phyloP scores from a whole-genome alignment of 1,139 yeast genomes.

The Candida sanyaensis region DNA sequence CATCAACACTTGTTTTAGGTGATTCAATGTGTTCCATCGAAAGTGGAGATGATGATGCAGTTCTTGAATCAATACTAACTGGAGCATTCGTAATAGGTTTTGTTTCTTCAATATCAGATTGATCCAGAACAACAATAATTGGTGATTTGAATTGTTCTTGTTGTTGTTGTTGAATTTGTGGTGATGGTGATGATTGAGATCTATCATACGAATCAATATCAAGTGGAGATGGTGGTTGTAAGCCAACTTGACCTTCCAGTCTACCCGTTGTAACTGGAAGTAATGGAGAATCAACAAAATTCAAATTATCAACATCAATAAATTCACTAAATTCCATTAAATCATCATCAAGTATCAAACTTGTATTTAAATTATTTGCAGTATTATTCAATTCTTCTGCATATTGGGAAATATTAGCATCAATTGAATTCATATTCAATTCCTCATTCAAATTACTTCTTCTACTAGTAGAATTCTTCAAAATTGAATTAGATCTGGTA shows the following conservation, averaged over 20 bases:
- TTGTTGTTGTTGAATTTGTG: background rate
- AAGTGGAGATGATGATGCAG: conserved; percentile 16
- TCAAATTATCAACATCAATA: conserved; percentile 57
- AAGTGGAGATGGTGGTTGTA: conserved; percentile 3
- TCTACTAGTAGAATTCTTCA: conserved; percentile 35
- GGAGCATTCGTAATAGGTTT: conserved; percentile 9
- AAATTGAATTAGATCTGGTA: conserved; percentile 48
- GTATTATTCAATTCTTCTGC: background rate
- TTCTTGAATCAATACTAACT: conserved; percentile 14
- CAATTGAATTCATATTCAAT: conserved; percentile 15
- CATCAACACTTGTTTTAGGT: conserved; percentile 16
- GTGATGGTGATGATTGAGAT: background rate
- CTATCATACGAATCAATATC: background rate
- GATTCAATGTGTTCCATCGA: conserved; percentile 10
- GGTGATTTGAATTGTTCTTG: background rate
- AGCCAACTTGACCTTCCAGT: background rate
- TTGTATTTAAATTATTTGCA: conserved; percentile 5
- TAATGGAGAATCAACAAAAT: conserved; percentile 27
- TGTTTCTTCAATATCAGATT: conserved; percentile 1
- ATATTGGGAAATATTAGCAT: conserved; percentile 13
- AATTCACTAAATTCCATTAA: conserved; percentile 64
- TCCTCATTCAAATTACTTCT: conserved; percentile 17
- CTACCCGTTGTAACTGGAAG: conserved; percentile 2
- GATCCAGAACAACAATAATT: conserved; percentile 3
- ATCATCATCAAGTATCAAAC: conserved; percentile 26